These are phyloP conservation scores for Peterozyma xylosa DNA, from an alignment of 805 yeast species.

Conservation along the genomic window DNA sequence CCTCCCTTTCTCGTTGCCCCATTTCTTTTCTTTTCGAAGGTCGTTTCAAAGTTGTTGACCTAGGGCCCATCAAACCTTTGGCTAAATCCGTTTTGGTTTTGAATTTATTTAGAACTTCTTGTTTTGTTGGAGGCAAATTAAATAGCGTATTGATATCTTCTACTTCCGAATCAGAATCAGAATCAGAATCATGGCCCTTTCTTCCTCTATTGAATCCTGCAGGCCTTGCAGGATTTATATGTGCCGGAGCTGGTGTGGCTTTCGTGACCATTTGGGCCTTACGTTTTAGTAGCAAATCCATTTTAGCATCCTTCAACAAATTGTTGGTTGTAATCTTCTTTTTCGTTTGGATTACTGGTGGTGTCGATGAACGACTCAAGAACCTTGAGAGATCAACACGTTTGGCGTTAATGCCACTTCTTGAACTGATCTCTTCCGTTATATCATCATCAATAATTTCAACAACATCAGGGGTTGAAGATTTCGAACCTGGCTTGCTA, in stretches of 20 bases:
- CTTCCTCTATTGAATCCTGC: slow-evolving; percentile 14
- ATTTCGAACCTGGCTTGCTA: not conserved
- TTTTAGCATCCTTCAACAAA: slow-evolving; percentile 6
- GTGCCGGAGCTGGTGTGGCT: slow-evolving; percentile 8
- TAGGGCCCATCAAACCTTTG: not conserved
- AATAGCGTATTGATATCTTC: slow-evolving; percentile 24
- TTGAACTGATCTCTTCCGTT: not conserved
- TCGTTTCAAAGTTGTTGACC: slow-evolving; percentile 6
- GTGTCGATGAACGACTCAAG: not conserved
- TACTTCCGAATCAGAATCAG: slow-evolving; percentile 12
- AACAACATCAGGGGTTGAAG: slow-evolving; percentile 1
- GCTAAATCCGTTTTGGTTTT: slow-evolving; percentile 13
- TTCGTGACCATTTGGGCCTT: not conserved
- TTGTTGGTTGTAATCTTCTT: slow-evolving; percentile 9
- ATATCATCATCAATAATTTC: slow-evolving; percentile 7
- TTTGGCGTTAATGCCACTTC: not conserved
- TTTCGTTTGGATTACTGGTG: slow-evolving; percentile 4
- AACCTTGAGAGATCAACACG: slow-evolving; percentile 10
- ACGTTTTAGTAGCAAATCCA: slow-evolving; percentile 4
- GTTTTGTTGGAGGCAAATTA: slow-evolving; percentile 38
- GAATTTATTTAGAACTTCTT: slow-evolving; percentile 20
- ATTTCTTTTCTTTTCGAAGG: slow-evolving; percentile 23
- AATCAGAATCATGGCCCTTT: slow-evolving; percentile 18
- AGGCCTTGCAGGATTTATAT: slow-evolving; percentile 7
- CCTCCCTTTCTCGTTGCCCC: slow-evolving; percentile 46